Base-by-base conservation (phyloP, 2,329 filamentous ascomycete genomes). In the Ascochyta koolunga region DNA sequence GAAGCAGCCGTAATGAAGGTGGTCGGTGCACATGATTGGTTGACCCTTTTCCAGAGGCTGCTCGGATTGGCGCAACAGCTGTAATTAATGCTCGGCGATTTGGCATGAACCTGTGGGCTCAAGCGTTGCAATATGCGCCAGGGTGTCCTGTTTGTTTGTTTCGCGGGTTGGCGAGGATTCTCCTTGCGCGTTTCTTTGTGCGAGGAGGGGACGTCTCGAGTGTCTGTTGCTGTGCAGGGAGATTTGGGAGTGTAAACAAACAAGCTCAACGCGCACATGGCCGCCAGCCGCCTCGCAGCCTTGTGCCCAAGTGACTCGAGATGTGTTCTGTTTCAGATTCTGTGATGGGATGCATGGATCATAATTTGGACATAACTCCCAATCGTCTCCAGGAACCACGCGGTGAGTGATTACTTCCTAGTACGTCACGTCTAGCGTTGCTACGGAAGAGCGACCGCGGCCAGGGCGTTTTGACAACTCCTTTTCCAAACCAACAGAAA, bases 21-120 rank as follows among this genome's bases (percentile, higher is more conserved):
- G 51, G 44, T 41, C 29, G 41, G 18, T 35, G 29, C 29, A 11
- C 38, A 22, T 50, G 51, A 54, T 54, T 54, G 51, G 51, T 31
- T 16, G 9, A 21, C 27, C 32, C 33, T 21, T 15, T 29, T 40
- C 27, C 40, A 31, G 7, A 31, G 2, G 2, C 39, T 32, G 29
- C 18, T 37, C n/a, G 10, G 24, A 56, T 56, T 56, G 53, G 53
- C 42, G 46, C 53, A 47, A 33, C 21, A 35, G n/a, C 21, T 22
- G 53, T 51, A n/a, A 48, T 47, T 51, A 48, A 47, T 31, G 47
- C 33, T 48, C 35, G 31, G 47, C 39, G 48, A 47, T 47, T 48
- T 51, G 39, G 33, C 21, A 43, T 49, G 54, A 56, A 56, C 54
- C 38, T 49, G 54, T 56, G 54, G 54, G 49, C 49, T 53, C 43